These are phyloP conservation scores for Closterium sp. DNA, from an alignment of 139 green algal species.

Conservation along the genomic window DNA sequence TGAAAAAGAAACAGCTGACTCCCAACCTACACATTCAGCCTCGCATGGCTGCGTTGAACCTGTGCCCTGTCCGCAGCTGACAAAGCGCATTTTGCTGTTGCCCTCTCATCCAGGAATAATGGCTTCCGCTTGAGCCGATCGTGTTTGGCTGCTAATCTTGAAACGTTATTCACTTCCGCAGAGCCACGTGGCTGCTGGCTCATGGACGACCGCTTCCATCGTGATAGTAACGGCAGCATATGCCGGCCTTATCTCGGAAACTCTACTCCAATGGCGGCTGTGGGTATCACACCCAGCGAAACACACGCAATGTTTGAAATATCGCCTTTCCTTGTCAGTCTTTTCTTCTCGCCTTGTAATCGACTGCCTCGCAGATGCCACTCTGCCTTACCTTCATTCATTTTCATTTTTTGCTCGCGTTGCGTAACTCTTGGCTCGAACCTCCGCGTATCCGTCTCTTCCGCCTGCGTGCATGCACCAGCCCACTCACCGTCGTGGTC, in stretches of 20 bases:
- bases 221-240: not conserved
- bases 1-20: no score
- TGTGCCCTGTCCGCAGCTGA: not conserved
- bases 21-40: not conserved
- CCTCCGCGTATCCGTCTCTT: not conserved
- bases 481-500: not conserved
- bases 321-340: no score
- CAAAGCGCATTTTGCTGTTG: not conserved
- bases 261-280: not conserved
- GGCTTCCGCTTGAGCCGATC: not conserved
- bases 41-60: not conserved
- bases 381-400: not conserved
- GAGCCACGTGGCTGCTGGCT: not conserved
- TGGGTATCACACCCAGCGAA: not conserved
- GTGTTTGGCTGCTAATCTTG: not conserved
- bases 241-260: not conserved
- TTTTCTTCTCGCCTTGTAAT: not conserved
- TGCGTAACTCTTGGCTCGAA: not conserved
- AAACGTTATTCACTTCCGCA: not conserved
- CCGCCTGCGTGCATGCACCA: not conserved
- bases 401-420: not conserved
- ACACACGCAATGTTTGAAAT: not conserved
- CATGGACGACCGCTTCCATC: not conserved
- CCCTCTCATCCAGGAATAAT: not conserved
- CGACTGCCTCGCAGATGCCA: not conserved